Percentiles rank a stretch among this genome's conserved stretches.
These are phyloP conservation scores for Cystobasidium pallidum DNA, from an alignment of 1,284 basidiomycete species.

Conservation along the genomic window DNA sequence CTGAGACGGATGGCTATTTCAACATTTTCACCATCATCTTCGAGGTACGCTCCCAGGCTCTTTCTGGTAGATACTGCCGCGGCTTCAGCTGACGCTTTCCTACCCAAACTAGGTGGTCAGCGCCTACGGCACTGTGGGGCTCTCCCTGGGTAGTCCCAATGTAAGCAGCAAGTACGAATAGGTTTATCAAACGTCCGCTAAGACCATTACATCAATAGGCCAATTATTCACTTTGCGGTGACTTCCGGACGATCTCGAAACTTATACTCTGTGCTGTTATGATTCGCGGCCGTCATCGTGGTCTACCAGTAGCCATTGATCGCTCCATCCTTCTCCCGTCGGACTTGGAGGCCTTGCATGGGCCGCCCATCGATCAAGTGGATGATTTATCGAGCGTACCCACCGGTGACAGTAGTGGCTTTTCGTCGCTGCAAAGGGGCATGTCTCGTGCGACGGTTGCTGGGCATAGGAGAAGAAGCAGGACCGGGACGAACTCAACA, in stretches of 20 bases:
- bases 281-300: slow-evolving; percentile 89
- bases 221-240: slow-evolving; percentile 78
- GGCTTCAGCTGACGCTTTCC: background rate
- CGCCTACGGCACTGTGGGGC: slow-evolving; percentile 87
- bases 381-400: background rate
- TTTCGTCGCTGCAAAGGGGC: background rate
- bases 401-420: background rate
- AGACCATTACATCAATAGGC: slow-evolving; percentile 42
- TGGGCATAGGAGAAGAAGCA: background rate
- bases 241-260: slow-evolving; percentile 79
- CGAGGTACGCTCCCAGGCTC: slow-evolving; percentile 58
- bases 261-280: slow-evolving; percentile 83
- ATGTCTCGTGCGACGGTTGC: background rate
- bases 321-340: slow-evolving; percentile 41
- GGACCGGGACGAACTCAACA: background rate
- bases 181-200: background rate
- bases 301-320: slow-evolving; percentile 60
- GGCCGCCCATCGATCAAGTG: background rate
- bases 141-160: slow-evolving; percentile 74
- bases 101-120: slow-evolving; percentile 65
- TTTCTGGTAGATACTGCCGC: background rate
- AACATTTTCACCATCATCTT: slow-evolving; percentile 74
- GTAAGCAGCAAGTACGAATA: slow-evolving; percentile 52
- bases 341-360: slow-evolving; percentile 37
- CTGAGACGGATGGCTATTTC: slow-evolving; percentile 60